Percentiles rank a stretch among this genome's conserved stretches.
These are phyloP conservation scores for Erodium maritimum DNA, from an alignment of 345 rosid species.

Conservation along the genomic window DNA sequence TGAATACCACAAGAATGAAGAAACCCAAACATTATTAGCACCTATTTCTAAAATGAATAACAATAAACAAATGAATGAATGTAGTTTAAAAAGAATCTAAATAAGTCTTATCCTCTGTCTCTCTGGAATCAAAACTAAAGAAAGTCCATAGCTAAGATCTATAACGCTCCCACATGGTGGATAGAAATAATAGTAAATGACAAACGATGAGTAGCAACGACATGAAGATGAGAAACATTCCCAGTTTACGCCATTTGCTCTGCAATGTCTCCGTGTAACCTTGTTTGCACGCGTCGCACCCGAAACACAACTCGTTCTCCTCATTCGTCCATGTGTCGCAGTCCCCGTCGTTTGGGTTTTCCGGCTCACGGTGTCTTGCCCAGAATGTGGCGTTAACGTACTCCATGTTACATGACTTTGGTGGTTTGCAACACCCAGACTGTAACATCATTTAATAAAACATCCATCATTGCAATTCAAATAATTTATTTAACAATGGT, in stretches of 20 bases:
- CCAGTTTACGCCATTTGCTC: slow-evolving; percentile 64
- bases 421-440: slow-evolving; percentile 81
- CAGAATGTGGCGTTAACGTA: slow-evolving; percentile 52
- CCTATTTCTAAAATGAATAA: too few species aligned
- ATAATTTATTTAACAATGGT: too few species aligned
- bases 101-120: too few species aligned
- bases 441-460: not conserved
- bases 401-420: slow-evolving; percentile 41
- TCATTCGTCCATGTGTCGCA: slow-evolving; percentile 53
- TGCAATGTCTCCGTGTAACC: slow-evolving; percentile 40
- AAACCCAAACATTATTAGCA: too few species aligned
- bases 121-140: too few species aligned
- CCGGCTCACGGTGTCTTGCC: slow-evolving; percentile 15
- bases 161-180: slow-evolving; percentile 40
- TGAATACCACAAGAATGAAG: too few species aligned
- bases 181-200: slow-evolving; percentile 44
- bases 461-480: too few species aligned
- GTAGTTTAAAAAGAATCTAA: too few species aligned
- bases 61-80: too few species aligned
- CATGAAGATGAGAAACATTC: slow-evolving; percentile 46
- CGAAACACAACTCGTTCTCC: slow-evolving; percentile 33
- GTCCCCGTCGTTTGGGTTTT: slow-evolving; percentile 14
- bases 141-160: too few species aligned
- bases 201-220: slow-evolving; percentile 39
- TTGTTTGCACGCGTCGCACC: slow-evolving; percentile 42